These are phyloP conservation scores for Diaporthe aspalathi DNA, from an alignment of 2,329 filamentous ascomycete species.

Conservation along the genomic window DNA sequence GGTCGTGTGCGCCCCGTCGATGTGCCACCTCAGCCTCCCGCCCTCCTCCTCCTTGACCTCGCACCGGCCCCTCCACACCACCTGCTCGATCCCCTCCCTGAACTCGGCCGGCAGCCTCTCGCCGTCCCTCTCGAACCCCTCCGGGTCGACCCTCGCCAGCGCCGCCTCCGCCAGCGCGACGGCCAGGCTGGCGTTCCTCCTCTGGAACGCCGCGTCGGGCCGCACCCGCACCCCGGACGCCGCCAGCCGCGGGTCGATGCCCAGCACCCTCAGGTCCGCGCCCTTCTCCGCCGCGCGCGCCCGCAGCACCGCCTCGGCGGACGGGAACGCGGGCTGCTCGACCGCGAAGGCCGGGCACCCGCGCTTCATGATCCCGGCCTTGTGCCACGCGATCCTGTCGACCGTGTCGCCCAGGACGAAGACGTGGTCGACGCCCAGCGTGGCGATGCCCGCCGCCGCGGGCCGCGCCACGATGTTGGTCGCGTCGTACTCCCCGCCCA, in stretches of 20 bases:
- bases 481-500: slow-evolving; percentile 76
- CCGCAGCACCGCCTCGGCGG: slow-evolving; percentile 64
- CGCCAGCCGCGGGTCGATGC: slow-evolving; percentile 58
- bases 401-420: slow-evolving; percentile 71
- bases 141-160: slow-evolving; percentile 57
- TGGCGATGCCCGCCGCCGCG: slow-evolving; percentile 69
- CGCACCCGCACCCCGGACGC: slow-evolving; percentile 50
- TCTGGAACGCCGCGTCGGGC: slow-evolving; percentile 68
- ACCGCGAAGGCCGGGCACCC: slow-evolving; percentile 69
- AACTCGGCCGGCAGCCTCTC: slow-evolving; percentile 70
- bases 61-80: slow-evolving; percentile 84
- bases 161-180: slow-evolving; percentile 64
- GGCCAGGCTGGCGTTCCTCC: slow-evolving; percentile 63
- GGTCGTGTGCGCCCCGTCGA: slow-evolving; percentile 93
- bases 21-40: slow-evolving; percentile 77
- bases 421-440: slow-evolving; percentile 77
- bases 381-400: slow-evolving; percentile 78
- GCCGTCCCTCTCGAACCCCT: slow-evolving; percentile 41
- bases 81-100: slow-evolving; percentile 77
- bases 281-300: slow-evolving; percentile 65
- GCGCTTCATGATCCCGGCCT: slow-evolving; percentile 76
- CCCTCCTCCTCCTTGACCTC: slow-evolving; percentile 67
- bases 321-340: slow-evolving; percentile 56
- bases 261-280: slow-evolving; percentile 59
- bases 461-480: slow-evolving; percentile 74